These are phyloP conservation scores for Alternaria rosae DNA, from an alignment of 2,329 filamentous ascomycete species.

Conservation along the genomic window DNA sequence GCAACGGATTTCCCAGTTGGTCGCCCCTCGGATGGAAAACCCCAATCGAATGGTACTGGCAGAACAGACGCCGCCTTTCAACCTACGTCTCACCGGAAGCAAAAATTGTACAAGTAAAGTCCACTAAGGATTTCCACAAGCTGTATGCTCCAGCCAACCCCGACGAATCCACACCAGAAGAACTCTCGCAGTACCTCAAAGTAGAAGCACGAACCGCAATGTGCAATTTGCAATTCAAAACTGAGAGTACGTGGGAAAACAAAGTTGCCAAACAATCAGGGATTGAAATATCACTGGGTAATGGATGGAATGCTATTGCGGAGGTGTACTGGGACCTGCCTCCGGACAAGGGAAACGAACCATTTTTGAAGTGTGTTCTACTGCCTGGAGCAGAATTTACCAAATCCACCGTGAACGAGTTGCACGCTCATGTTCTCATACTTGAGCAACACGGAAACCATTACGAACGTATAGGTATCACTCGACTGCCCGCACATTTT, in stretches of 20 bases:
- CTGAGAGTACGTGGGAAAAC: too few species aligned
- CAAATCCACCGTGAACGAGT: not conserved
- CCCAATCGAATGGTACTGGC: not conserved
- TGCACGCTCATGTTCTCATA: not conserved
- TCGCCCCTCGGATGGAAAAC: not conserved
- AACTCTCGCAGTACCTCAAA: not conserved
- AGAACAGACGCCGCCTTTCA: too few species aligned
- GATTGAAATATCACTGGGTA: not conserved
- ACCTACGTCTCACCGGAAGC: not conserved
- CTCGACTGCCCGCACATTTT: not conserved
- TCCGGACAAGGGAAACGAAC: not conserved
- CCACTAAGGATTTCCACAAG: not conserved
- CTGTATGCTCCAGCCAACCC: not conserved
- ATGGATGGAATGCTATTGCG: not conserved
- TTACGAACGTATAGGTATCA: not conserved
- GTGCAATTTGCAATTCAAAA: not conserved
- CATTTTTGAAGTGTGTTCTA: not conserved
- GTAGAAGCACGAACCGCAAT: not conserved
- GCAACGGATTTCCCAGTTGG: not conserved
- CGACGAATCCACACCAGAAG: not conserved
- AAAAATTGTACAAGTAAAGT: not conserved
- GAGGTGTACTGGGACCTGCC: not conserved
- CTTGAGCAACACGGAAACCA: not conserved
- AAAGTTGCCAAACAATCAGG: too few species aligned
- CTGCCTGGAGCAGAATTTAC: not conserved